phyloP scores from a whole-genome alignment of 352 stramenopile genomes.

The Phytopythium aichiense region DNA sequence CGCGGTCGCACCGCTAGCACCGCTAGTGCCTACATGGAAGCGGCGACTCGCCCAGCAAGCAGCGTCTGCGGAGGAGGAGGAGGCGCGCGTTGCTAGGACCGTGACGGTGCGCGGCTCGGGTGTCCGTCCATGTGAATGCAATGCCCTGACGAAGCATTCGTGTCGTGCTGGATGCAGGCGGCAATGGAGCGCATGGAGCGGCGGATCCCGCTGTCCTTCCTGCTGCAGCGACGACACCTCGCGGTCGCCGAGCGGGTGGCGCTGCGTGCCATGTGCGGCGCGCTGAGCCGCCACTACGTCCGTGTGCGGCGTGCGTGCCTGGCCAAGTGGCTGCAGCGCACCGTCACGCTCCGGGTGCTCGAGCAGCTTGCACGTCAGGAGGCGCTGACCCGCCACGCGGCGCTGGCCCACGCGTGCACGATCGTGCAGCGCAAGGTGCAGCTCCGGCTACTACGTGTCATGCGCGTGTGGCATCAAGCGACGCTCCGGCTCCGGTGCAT shows the following conservation, averaged over 20 bases:
- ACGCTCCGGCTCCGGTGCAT: conserved; percentile 11
- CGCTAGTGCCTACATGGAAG: not conserved
- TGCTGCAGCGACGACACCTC: conserved; percentile 12
- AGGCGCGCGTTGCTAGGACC: not conserved
- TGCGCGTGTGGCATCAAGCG: conserved; percentile 11
- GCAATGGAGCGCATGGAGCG: conserved; percentile 9
- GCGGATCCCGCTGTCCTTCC: conserved; percentile 21
- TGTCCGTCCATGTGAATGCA: too few relatives aligned
- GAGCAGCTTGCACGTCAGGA: conserved; percentile 19
- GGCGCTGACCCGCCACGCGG: conserved; percentile 17
- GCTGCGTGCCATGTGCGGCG: conserved; percentile 14
- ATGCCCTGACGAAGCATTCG: too few relatives aligned
- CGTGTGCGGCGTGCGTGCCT: conserved; percentile 11
- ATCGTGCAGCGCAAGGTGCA: conserved; percentile 32
- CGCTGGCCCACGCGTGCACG: conserved; percentile 30
- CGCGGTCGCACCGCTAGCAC: not conserved
- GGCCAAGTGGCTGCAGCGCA: conserved; percentile 18
- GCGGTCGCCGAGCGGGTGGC: conserved; percentile 20
- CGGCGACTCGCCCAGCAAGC: not conserved
- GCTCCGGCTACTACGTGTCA: conserved; percentile 1
- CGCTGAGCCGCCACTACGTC: conserved; percentile 12
- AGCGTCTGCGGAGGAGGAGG: not conserved
- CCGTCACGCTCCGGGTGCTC: conserved; percentile 17
- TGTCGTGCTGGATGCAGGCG: not conserved
- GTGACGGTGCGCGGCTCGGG: not conserved